Evolutionary conservation across 352 stramenopile species (phyloP).

Genomic region (Pythium dissotocum): DNA sequence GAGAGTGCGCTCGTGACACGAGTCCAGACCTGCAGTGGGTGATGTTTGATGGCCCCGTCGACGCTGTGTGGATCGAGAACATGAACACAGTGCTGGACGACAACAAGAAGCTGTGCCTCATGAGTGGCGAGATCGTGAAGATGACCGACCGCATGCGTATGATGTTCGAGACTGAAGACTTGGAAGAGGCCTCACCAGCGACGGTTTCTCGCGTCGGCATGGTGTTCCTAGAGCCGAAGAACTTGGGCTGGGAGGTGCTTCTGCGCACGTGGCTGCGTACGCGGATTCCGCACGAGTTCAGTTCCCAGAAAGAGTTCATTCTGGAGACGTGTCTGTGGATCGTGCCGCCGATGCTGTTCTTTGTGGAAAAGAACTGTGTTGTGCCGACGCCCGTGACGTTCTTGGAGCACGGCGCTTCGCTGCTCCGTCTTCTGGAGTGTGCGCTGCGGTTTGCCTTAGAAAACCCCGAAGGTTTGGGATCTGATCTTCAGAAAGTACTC

Average conservation of each 20-base stretch:
- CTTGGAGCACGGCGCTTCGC: constrained; percentile 86
- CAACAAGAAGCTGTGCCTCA: constrained; percentile 37
- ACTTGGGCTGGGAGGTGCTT: constrained; percentile 89
- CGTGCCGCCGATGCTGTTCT: constrained; percentile 90
- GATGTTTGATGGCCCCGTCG: constrained; percentile 88
- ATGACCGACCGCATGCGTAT: constrained; percentile 95
- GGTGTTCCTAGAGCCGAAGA: constrained; percentile 92
- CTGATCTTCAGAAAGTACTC: constrained; percentile 72
- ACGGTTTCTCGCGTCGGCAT: constrained; percentile 93
- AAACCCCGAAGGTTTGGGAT: constrained; percentile 55
- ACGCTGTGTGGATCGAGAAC: constrained; percentile 90
- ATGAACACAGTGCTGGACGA: constrained; percentile 51
- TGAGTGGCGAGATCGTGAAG: constrained; percentile 93
- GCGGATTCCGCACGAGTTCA: constrained; percentile 41
- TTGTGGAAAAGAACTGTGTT: constrained; percentile 89
- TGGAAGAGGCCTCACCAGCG: constrained; percentile 85
- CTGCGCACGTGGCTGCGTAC: constrained; percentile 86
- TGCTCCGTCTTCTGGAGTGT: constrained; percentile 83
- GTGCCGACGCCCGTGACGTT: constrained; percentile 88
- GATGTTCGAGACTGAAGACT: constrained; percentile 95
- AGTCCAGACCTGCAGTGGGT: constrained; percentile 91
- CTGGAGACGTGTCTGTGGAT: constrained; percentile 89
- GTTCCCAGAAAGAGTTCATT: constrained; percentile 43
- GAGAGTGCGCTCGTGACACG: constrained; percentile 87
- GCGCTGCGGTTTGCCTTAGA: constrained; percentile 41